Conservation (phyloP, 495 filamentous ascomycete species). For the Penicillium argentinense region DNA sequence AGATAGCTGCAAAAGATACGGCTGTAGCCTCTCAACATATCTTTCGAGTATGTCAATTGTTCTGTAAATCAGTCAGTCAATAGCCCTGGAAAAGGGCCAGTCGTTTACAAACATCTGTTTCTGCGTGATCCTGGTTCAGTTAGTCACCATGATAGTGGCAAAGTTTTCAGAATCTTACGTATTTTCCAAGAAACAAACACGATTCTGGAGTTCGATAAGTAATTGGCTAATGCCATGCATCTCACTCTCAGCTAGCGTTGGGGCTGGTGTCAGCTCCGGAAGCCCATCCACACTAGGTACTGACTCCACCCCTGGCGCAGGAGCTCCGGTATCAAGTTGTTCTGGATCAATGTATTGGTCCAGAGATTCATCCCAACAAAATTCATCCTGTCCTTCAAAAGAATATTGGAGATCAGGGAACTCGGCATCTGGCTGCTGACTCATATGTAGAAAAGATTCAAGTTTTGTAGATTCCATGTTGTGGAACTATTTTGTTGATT, state of each 20-base stretch:
- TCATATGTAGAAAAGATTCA: not conserved
- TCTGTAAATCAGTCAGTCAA: not conserved
- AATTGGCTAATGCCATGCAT: not conserved
- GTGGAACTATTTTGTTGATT: not conserved
- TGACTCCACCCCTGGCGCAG: not conserved
- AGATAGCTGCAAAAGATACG: not conserved
- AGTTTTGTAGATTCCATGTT: not conserved
- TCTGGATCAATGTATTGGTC: not conserved
- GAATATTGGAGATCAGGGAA: not conserved
- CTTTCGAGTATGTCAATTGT: not conserved
- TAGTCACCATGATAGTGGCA: not conserved
- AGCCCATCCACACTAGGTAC: not conserved
- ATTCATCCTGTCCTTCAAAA: not conserved
- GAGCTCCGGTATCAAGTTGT: not conserved
- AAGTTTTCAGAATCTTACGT: not conserved
- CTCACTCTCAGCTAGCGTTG: not conserved
- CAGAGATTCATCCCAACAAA: not conserved
- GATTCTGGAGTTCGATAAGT: not conserved
- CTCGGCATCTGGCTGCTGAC: not conserved
- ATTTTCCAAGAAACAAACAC: not conserved
- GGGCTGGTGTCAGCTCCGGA: not conserved
- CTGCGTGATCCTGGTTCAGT: not conserved
- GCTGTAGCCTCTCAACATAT: not conserved
- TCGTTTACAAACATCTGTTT: not conserved
- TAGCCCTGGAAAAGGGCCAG: not conserved